Evolutionary conservation across 2,329 filamentous ascomycete genomes (phyloP), one percentile per base, ranked within the genome.

Genomic region (Hypoxylon sp.): DNA sequence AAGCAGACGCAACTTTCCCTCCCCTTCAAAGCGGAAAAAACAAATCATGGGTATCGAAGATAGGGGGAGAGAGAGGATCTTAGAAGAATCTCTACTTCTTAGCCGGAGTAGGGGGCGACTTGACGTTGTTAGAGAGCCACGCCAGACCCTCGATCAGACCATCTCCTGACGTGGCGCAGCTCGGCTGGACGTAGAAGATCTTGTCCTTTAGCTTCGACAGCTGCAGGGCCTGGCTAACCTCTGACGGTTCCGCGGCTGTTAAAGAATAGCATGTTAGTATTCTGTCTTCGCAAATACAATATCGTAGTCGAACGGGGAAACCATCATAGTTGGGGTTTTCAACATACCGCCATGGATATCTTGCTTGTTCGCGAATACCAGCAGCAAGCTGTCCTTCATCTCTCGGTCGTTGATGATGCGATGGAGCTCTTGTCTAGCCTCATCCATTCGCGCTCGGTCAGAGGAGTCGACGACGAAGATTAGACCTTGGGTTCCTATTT

Each of bases 331-430:
- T 3, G 26, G 31, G 42, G 43, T 15, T 11, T 4, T 23, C 11
- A 52, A 77, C 81, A 55, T 78, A 91, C 91, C 87, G 73, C 91
- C 91, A 57, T 85, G 82, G 69, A 98, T 81, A 86, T 99, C 95
- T 80, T 98, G 95, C 86, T 99, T 99, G 83, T 99, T 99, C 72
- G 95, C 95, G 76, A 99, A 98, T 37, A 99, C 94, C 60, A 98
- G 80, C 69, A 99, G 81, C 69, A 98, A 82, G 61, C 92, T 93
- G 73, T 98, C 94, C 80, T 95, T 93, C 87, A 98, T 94, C 83
- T 99, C 95, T 65, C 94, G 88, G 76, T 98, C 95, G 77, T 96
- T 95, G 79, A 98, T 92, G 79, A 98, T 98, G 73, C 94, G 90
- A 80, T 97, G 92, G 66, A 99, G 83, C 77, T 99, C 95, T 75